A percentile compares a stretch with the other conserved stretches of the same genome.
Conservation (phyloP, 345 rosid species). For the Hibiscus syriacus region DNA sequence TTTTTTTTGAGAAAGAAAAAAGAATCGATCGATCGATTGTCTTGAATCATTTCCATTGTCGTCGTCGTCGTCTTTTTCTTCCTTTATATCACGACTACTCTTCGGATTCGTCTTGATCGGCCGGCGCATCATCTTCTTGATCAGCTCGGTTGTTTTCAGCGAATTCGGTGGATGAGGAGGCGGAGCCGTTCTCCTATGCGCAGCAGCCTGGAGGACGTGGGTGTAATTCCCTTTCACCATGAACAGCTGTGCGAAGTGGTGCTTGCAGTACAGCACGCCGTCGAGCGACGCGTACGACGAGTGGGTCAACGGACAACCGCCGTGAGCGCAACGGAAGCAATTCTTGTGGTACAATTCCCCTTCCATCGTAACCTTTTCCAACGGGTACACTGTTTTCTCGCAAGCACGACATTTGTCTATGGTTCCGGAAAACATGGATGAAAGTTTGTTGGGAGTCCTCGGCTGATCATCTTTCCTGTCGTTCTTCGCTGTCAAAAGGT, state of each 20-base stretch:
- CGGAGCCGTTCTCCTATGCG: constrained; percentile 53
- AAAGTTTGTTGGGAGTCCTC: constrained; percentile 76
- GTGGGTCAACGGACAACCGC: constrained; percentile 86
- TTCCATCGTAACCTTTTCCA: constrained; percentile 89
- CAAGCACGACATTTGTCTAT: constrained; percentile 93
- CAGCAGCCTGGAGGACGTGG: constrained; percentile 72
- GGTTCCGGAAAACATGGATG: constrained; percentile 84
- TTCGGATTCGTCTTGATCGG: constrained; percentile 13
- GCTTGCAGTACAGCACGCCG: constrained; percentile 88
- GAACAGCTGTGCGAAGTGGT: constrained; percentile 91
- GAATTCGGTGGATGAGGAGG: constrained; percentile 24
- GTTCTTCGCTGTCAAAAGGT: constrained; percentile 34
- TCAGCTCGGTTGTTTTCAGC: constrained; percentile 36
- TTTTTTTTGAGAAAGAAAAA: no score
- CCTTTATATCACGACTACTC: background rate
- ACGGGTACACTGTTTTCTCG: constrained; percentile 79
- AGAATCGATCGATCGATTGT: no score
- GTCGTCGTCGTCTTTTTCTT: background rate
- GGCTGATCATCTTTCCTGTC: constrained; percentile 47
- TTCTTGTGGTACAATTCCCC: constrained; percentile 93
- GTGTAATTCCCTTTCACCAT: constrained; percentile 86
- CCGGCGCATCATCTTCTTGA: background rate
- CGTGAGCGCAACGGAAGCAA: constrained; percentile 95
- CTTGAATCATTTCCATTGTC: no score
- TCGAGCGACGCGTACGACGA: constrained; percentile 88